phyloP scores from a whole-genome alignment of 768 basidiomycete species.

The Boletus coccyginus region DNA sequence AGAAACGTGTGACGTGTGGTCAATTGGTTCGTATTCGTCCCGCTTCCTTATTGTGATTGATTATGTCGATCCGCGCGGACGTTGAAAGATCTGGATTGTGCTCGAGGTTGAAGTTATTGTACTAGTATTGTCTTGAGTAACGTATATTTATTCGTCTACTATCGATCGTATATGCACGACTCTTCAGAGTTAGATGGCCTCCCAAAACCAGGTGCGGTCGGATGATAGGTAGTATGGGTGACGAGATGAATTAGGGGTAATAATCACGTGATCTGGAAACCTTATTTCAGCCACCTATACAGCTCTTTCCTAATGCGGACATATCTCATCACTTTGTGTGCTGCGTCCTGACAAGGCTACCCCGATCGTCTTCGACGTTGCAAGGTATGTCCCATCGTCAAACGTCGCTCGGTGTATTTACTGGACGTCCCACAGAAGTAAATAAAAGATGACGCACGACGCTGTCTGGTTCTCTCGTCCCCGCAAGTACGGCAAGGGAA shows the following conservation, averaged over 20 bases:
- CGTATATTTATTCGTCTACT: background rate
- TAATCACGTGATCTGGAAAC: conserved; percentile 11
- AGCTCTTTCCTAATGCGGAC: conserved; percentile 17
- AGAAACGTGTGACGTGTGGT: background rate
- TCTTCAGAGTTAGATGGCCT: no score
- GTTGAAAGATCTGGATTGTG: background rate
- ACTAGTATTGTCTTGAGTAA: background rate
- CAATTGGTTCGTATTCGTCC: background rate
- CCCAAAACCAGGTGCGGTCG: no score
- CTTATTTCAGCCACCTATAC: conserved; percentile 28
- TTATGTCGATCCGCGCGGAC: conserved; percentile 5
- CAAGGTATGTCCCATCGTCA: conserved; percentile 18
- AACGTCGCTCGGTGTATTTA: background rate
- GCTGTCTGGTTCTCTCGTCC: conserved; percentile 97
- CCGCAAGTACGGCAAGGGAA: conserved; percentile 92
- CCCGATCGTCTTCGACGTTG: conserved; percentile 8
- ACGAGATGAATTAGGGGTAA: no score
- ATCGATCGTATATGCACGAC: background rate
- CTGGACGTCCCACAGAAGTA: conserved; percentile 17
- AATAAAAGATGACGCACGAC: conserved; percentile 99
- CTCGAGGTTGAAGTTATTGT: background rate
- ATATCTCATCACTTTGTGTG: no score
- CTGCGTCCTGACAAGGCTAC: background rate
- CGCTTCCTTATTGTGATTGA: conserved; percentile 10
- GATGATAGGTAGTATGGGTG: no score